Evolutionary conservation across 805 yeast genomes (phyloP).

Genomic region (Pichia californica): DNA sequence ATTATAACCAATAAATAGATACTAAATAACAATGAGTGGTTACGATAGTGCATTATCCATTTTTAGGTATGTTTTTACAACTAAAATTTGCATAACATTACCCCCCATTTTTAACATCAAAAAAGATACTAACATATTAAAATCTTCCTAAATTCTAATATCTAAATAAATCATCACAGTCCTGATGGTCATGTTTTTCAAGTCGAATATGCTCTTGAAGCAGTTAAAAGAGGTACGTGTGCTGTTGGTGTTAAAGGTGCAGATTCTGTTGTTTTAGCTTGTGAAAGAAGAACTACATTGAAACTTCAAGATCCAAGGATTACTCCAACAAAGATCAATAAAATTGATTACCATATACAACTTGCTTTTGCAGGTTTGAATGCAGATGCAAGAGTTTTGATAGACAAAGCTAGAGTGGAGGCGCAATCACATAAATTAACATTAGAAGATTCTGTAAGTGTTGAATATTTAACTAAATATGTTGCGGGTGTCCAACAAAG

Average conservation of each 20-base stretch:
- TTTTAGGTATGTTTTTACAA: constrained; percentile 62
- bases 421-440: constrained; percentile 92
- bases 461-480: constrained; percentile 87
- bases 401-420: constrained; percentile 92
- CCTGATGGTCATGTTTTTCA: constrained; percentile 99
- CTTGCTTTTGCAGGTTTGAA: constrained; percentile 95
- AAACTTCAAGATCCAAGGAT: constrained; percentile 95
- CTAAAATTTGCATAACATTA: no score
- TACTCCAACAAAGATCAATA: constrained; percentile 90
- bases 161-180: constrained; percentile 30
- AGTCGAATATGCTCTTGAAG: constrained; percentile 96
- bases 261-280: constrained; percentile 85
- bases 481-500: constrained; percentile 98
- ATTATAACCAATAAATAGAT: background rate
- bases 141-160: background rate
- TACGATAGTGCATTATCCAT: constrained; percentile 98
- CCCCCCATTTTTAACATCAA: background rate
- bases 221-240: constrained; percentile 96
- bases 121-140: background rate
- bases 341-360: constrained; percentile 83
- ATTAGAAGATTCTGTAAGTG: constrained; percentile 88
- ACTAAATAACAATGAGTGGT: constrained; percentile 82
- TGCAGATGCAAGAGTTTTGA: constrained; percentile 95
- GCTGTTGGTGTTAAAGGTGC: constrained; percentile 95
- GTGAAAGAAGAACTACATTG: constrained; percentile 92